Conservation (phyloP, 371 early-diverging fungal genomes). For the Mucor velutinosus region DNA sequence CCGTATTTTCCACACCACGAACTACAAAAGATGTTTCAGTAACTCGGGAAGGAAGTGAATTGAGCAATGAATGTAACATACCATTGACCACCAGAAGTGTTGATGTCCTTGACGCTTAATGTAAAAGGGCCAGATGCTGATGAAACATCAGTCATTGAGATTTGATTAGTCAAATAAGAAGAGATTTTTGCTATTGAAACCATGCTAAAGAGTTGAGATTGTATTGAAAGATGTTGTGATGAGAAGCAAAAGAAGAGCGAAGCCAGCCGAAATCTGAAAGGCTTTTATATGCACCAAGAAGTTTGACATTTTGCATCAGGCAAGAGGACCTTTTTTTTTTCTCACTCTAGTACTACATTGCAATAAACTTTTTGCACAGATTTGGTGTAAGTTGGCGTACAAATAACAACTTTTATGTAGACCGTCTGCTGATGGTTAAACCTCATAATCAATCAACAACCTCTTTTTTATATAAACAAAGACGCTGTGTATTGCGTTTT, state of each 20-base stretch:
- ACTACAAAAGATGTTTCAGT: conserved; percentile 3
- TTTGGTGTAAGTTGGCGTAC: background rate
- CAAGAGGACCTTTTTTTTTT: background rate
- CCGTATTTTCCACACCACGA: conserved; percentile 24
- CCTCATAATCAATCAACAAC: background rate
- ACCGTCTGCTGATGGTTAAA: background rate
- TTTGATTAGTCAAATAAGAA: background rate
- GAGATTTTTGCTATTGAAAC: background rate
- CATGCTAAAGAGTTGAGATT: background rate
- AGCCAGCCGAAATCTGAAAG: background rate
- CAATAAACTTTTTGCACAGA: background rate
- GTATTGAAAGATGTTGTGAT: background rate
- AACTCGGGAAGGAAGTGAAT: background rate
- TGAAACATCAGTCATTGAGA: background rate
- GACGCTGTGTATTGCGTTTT: background rate
- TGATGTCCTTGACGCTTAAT: conserved; percentile 3
- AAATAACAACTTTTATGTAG: background rate
- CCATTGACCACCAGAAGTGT: conserved; percentile 27
- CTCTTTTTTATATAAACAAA: background rate
- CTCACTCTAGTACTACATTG: no score
- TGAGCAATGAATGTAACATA: background rate
- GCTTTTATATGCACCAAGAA: background rate
- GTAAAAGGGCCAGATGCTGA: background rate
- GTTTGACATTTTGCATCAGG: background rate
- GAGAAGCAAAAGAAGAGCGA: background rate